Conservation (phyloP, 192 early-diverging fungal species). For the Dissophora globulifera region DNA sequence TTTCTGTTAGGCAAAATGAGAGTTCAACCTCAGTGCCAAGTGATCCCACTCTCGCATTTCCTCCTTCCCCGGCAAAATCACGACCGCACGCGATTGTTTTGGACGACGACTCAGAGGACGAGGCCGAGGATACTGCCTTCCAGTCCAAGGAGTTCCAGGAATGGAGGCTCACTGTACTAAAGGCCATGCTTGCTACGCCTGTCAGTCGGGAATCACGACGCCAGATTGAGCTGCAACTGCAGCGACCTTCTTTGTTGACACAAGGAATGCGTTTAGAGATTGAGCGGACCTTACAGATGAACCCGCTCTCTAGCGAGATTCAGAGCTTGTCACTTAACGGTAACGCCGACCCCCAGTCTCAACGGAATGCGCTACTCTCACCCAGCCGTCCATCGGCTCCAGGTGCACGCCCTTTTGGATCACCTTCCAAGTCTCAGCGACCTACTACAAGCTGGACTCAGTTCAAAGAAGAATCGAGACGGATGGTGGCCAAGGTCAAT, state of each 20-base stretch:
- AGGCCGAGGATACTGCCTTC: neutral
- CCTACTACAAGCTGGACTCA: neutral
- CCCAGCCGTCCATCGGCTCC: too few relatives aligned
- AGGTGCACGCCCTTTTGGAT: too few relatives aligned
- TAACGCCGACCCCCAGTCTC: too few relatives aligned
- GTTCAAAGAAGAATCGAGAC: slow-evolving; percentile 22
- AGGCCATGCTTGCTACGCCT: neutral
- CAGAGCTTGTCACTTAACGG: slow-evolving; percentile 17
- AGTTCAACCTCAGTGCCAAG: neutral
- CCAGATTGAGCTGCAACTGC: neutral
- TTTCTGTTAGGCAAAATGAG: neutral
- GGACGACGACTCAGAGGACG: slow-evolving; percentile 15
- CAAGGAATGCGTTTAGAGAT: slow-evolving; percentile 3
- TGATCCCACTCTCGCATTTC: too few relatives aligned
- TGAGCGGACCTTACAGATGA: slow-evolving; percentile 17
- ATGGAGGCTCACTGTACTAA: slow-evolving; percentile 11
- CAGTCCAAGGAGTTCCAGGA: slow-evolving; percentile 1
- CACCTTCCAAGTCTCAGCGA: slow-evolving; percentile 17
- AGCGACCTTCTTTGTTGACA: neutral
- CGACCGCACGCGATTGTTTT: neutral
- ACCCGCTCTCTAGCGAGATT: slow-evolving; percentile 30
- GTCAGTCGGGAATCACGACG: slow-evolving; percentile 3
- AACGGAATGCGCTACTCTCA: too few relatives aligned
- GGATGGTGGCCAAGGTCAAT: slow-evolving; percentile 22
- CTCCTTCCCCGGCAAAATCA: neutral